Conservation (phyloP, 2,329 filamentous ascomycete species). For the Orbilia brochopaga region DNA sequence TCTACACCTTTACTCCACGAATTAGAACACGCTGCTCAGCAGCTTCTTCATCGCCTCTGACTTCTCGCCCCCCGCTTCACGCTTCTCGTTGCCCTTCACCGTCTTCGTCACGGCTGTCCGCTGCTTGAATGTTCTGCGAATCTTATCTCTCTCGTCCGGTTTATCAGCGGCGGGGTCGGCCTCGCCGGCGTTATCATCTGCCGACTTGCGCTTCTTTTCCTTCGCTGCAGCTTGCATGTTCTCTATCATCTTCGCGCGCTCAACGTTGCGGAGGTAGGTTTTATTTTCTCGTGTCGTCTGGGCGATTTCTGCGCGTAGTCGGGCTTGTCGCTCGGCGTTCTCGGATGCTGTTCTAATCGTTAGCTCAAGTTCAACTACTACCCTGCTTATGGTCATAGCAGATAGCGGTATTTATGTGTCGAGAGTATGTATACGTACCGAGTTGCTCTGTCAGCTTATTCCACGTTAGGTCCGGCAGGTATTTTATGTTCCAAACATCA, state of each 20-base stretch:
- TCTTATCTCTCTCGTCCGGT: constrained; percentile 56
- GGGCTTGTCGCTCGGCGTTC: constrained; percentile 76
- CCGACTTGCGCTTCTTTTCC: constrained; percentile 61
- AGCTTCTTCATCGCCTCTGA: constrained; percentile 67
- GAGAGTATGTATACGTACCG: too few species aligned
- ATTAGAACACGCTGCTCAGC: constrained; percentile 70
- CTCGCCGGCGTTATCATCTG: constrained; percentile 57
- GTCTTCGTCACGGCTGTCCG: constrained; percentile 65
- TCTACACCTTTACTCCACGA: neutral
- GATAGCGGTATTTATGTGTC: too few species aligned
- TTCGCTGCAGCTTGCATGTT: constrained; percentile 68
- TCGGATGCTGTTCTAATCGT: constrained; percentile 67
- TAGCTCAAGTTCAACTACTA: too few species aligned
- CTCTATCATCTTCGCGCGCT: constrained; percentile 78
- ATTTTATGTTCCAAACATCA: constrained; percentile 83
- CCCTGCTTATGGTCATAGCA: too few species aligned
- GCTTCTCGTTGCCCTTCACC: constrained; percentile 52
- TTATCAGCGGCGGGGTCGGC: constrained; percentile 51
- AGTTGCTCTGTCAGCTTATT: constrained; percentile 59
- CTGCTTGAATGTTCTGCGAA: constrained; percentile 70
- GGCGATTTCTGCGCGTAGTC: constrained; percentile 78
- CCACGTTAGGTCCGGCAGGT: constrained; percentile 86
- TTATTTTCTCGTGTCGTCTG: constrained; percentile 80
- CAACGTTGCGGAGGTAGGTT: constrained; percentile 78
- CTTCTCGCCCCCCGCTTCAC: constrained; percentile 59